Conservation (phyloP, 192 early-diverging fungal genomes). For the Linnemannia elongata region DNA sequence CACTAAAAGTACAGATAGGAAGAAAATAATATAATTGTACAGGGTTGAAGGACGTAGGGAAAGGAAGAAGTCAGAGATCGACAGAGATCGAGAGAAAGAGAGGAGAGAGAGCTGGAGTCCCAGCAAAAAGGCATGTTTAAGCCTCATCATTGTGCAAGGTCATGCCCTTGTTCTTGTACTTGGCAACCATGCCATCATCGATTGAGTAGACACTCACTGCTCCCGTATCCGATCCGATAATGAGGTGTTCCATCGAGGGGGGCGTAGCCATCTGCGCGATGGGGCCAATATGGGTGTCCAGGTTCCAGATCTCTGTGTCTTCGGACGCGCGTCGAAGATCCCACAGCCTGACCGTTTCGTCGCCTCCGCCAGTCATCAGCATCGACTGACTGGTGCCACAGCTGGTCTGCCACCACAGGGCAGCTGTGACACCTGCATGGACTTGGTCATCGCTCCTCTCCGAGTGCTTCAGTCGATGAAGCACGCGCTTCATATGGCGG, state of each 20-base stretch:
- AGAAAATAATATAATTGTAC: neutral
- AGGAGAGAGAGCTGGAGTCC: neutral
- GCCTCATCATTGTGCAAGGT: conserved; percentile 3
- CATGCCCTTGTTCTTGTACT: conserved; percentile 31
- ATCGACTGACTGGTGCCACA: conserved; percentile 16
- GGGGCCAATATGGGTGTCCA: conserved; percentile 37
- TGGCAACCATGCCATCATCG: conserved; percentile 22
- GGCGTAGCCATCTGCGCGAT: conserved; percentile 26
- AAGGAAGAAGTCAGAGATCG: neutral
- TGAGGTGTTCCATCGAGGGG: conserved; percentile 10
- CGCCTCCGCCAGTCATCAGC: conserved; percentile 40
- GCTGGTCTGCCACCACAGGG: conserved; percentile 36
- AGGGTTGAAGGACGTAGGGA: neutral
- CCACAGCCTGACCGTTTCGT: conserved; percentile 41
- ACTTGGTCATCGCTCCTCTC: neutral
- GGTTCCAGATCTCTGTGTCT: conserved; percentile 26
- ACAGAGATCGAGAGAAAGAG: neutral
- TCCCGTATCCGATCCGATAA: conserved; percentile 36
- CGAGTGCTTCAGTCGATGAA: conserved; percentile 27
- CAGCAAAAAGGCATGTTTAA: neutral
- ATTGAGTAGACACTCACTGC: conserved; percentile 32
- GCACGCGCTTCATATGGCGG: neutral
- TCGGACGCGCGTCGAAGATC: conserved; percentile 45
- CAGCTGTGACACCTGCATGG: conserved; percentile 37
- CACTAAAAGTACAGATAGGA: neutral